A percentile compares a stretch with the other conserved stretches of the same genome.
These are phyloP conservation scores for Yamadazyma songkhlaensis DNA, from an alignment of 1,139 yeast species.

Conservation along the genomic window DNA sequence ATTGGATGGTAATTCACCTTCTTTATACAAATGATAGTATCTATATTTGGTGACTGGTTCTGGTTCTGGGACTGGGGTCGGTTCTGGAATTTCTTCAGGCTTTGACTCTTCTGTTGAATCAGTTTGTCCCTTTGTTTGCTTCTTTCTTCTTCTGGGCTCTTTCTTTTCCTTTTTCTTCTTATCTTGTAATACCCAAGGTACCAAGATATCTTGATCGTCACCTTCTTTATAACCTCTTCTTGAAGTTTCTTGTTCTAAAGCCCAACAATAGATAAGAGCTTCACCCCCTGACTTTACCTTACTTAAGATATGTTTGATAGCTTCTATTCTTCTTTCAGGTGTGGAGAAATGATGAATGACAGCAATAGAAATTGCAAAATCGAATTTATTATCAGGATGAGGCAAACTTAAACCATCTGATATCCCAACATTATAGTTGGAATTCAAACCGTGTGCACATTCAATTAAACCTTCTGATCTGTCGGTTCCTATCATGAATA, in stretches of 20 bases:
- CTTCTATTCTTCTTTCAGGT: constrained; percentile 69
- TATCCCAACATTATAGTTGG: constrained; percentile 44
- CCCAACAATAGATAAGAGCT: constrained; percentile 91
- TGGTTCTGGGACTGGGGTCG: constrained; percentile 15
- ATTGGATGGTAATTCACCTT: constrained; percentile 79
- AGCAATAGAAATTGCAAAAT: constrained; percentile 93
- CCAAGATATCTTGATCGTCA: constrained; percentile 88
- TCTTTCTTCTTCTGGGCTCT: constrained; percentile 17
- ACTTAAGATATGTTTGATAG: constrained; percentile 64
- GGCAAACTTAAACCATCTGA: constrained; percentile 80
- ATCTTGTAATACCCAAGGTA: constrained; percentile 85
- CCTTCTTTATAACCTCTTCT: constrained; percentile 87
- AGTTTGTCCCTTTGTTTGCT: constrained; percentile 5
- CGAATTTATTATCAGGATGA: constrained; percentile 58
- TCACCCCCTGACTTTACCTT: constrained; percentile 60
- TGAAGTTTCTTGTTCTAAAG: constrained; percentile 83
- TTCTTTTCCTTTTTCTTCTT: constrained; percentile 29
- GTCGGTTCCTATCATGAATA: constrained; percentile 80
- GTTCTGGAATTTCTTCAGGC: constrained; percentile 14
- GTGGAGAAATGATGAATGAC: constrained; percentile 96
- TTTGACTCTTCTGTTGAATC: constrained; percentile 14
- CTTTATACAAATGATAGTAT: constrained; percentile 79
- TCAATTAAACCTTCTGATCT: constrained; percentile 71
- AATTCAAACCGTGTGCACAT: constrained; percentile 59
- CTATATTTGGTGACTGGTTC: constrained; percentile 61